Conservation (phyloP, 148 eudicot genomes). For the Nepenthes mirabilis region DNA sequence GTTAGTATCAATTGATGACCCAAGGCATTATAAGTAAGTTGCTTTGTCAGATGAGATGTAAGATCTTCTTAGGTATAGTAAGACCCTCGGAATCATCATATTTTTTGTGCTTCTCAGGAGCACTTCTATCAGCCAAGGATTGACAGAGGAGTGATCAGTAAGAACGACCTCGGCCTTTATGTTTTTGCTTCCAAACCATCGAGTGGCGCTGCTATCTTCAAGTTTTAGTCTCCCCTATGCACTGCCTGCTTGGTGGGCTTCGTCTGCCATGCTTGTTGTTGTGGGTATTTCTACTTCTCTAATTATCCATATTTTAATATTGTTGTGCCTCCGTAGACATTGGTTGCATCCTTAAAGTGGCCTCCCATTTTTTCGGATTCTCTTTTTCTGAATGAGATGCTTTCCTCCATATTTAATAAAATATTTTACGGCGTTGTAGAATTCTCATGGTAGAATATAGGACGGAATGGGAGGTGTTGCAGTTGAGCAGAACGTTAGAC, state of each 20-base stretch:
- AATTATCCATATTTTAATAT: no score
- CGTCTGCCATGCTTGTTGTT: no score
- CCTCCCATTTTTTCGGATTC: no score
- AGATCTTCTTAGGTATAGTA: neutral
- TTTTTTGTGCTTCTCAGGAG: slow-evolving; percentile 28
- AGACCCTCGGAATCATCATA: neutral
- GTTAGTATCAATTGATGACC: slow-evolving; percentile 16
- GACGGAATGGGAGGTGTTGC: no score
- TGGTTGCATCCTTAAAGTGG: no score
- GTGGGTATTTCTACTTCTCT: no score
- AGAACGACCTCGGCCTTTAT: slow-evolving; percentile 62
- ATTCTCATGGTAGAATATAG: no score
- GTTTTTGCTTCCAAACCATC: slow-evolving; percentile 90
- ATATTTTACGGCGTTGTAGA: no score
- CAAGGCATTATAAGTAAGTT: neutral
- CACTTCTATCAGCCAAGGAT: slow-evolving; percentile 75
- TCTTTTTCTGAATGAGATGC: no score
- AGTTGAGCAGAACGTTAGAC: no score
- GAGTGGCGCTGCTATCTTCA: slow-evolving; percentile 83
- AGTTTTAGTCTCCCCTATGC: slow-evolving; percentile 19
- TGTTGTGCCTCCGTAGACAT: no score
- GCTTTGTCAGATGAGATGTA: neutral
- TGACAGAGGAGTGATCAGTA: slow-evolving; percentile 53
- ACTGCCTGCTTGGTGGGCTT: neutral
- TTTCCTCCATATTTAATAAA: no score